Conservation (phyloP, 371 early-diverging fungal genomes). For the Mortierella sp. region DNA sequence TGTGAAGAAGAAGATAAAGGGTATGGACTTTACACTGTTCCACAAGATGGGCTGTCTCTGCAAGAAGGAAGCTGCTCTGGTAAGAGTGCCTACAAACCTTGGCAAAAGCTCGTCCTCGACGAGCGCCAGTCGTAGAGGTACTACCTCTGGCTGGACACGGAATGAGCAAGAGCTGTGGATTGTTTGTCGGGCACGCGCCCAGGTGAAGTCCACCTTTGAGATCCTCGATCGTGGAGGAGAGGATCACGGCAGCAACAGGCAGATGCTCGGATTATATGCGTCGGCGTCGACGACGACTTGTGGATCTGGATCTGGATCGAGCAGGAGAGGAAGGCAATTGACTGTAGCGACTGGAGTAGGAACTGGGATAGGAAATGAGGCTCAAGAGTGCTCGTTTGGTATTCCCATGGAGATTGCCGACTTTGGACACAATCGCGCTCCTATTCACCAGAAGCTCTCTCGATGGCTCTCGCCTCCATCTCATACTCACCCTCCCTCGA, state of each 20-base stretch:
- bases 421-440: conserved; percentile 1
- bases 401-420: conserved; percentile 1
- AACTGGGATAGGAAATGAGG: neutral
- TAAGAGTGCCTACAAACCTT: neutral
- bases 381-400: neutral
- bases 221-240: neutral
- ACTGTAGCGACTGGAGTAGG: neutral
- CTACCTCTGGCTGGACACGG: neutral
- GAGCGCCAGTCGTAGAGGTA: neutral
- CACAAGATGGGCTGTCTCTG: conserved; percentile 13
- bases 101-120: neutral
- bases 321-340: neutral
- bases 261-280: neutral
- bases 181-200: conserved; percentile 1
- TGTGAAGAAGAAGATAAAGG: neutral
- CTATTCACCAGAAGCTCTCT: neutral
- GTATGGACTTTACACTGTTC: neutral
- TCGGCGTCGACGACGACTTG: neutral
- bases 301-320: neutral
- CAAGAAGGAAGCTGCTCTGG: conserved; percentile 2
- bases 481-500: neutral
- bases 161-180: conserved; percentile 1
- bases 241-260: neutral
- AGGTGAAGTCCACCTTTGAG: neutral
- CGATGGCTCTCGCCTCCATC: conserved; percentile 6